Evolutionary conservation across 805 yeast genomes (phyloP), one percentile per base, ranked within the genome.

Genomic region (Barnettozyma botsteinii): DNA sequence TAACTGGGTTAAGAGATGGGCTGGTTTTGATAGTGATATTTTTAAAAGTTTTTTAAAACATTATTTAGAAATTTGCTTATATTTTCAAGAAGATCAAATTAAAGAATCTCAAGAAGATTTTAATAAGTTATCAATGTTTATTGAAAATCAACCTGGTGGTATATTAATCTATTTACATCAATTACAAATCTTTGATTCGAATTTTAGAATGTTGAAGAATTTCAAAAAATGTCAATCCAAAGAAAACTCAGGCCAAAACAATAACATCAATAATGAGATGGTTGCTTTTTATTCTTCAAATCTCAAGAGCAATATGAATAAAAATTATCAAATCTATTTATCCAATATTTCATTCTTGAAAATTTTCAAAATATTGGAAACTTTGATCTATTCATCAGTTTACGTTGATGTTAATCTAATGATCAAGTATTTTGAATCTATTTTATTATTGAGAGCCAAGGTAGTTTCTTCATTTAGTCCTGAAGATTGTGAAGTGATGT

Each of bases 21-120:
- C 71, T 39, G 62, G 69, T 37, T 61, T 71, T 41, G 82, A 77
- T 45, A 65, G 76, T 40, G 80, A 77, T 49, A 61, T 79, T 3
- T 79, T 79, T 57, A 68, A 71, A 43, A 74, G 84, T 1, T 80
- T 80, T 46, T 61, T 79, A 35, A 70, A 81, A 43, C 85, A 80
- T 54, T 79, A 77, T 50, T 53, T 76, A 7, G 31, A 37, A 1
- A 18, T 17, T 3, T 24, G 38, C 7, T 18, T 42, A 3, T 38
- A 29, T n/a, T 35, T 35, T 38, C 42, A 38, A 20, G 23, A 28
- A 11, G 12, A 23, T 7, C 25, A 41, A 18, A 19, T 35, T 14
- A 33, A 27, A 1, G 15, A 4, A 15, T 5, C 10, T 15, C 23
- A 22, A 18, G 31, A 36, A 14, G 33, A 21, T 9, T 14, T 27